phyloP scores from a whole-genome alignment of 495 filamentous ascomycete species.

The Jackrogersella minutella region DNA sequence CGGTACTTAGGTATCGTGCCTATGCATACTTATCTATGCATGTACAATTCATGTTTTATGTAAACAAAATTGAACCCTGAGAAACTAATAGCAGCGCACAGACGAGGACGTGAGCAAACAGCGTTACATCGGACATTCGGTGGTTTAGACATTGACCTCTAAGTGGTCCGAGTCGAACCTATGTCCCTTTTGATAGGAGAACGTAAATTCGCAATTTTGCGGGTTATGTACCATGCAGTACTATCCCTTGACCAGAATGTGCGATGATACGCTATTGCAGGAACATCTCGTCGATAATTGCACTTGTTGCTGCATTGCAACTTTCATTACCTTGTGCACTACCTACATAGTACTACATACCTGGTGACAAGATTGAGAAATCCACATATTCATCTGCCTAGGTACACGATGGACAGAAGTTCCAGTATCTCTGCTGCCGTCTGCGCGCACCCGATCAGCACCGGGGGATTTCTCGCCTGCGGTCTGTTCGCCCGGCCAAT shows the following conservation, averaged over 20 bases:
- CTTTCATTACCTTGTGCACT: too few relatives aligned
- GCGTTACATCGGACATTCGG: conserved; percentile 28
- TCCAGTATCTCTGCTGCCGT: conserved; percentile 4
- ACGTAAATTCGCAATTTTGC: too few relatives aligned
- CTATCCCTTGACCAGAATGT: conserved; percentile 10
- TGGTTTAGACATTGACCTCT: conserved; percentile 15
- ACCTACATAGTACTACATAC: conserved; percentile 1
- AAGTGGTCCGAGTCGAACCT: conserved; percentile 22
- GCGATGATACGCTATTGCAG: conserved; percentile 32
- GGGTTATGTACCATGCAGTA: too few relatives aligned
- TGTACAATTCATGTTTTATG: not conserved
- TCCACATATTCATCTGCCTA: not conserved
- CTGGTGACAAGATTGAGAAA: not conserved
- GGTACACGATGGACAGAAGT: not conserved
- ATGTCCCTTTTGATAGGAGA: conserved; percentile 16
- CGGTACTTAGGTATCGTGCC: too few relatives aligned
- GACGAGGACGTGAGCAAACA: conserved; percentile 21
- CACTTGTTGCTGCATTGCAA: conserved; percentile 18
- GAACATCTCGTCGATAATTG: conserved; percentile 21
- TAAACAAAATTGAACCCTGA: conserved; percentile 18
- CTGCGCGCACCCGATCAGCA: conserved; percentile 1
- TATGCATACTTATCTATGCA: not conserved
- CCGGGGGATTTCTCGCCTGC: conserved; percentile 29
- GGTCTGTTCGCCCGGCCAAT: conserved; percentile 20
- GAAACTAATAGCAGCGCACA: conserved; percentile 18